These are phyloP conservation scores for Pseudogymnoascus sp. DNA, from an alignment of 2,329 filamentous ascomycete species.

Conservation along the genomic window DNA sequence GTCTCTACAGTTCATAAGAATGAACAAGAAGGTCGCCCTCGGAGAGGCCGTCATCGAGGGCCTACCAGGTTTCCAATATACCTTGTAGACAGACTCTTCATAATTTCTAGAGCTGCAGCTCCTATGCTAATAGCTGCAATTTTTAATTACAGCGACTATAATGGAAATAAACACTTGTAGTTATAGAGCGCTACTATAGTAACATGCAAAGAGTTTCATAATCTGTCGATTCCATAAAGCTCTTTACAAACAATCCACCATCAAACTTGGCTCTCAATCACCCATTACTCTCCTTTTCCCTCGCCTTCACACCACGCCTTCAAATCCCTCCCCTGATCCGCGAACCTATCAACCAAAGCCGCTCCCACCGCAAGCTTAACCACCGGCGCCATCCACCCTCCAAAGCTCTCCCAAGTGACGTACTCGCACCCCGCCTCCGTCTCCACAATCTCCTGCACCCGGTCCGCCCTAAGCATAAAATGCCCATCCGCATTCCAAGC, in stretches of 20 bases:
- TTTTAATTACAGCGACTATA: no score
- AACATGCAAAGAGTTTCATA: neutral
- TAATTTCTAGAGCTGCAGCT: no score
- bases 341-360: slow-evolving; percentile 29
- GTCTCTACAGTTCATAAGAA: no score
- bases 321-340: slow-evolving; percentile 33
- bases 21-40: no score
- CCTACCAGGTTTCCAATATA: no score
- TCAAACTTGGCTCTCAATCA: neutral
- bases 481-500: slow-evolving; percentile 31
- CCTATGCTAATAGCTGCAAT: no score
- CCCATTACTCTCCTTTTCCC: neutral
- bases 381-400: slow-evolving; percentile 30
- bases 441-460: slow-evolving; percentile 38
- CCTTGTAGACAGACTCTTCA: no score
- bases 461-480: slow-evolving; percentile 32
- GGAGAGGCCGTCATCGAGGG: no score
- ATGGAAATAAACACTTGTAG: no score
- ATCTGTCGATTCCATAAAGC: neutral
- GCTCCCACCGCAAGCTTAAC: slow-evolving; percentile 28
- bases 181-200: no score
- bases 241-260: neutral
- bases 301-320: slow-evolving; percentile 25
- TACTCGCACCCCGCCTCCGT: slow-evolving; percentile 33
- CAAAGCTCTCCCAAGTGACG: slow-evolving; percentile 39